phyloP scores from a whole-genome alignment of 805 yeast genomes.

The Saturnispora halmiae region DNA sequence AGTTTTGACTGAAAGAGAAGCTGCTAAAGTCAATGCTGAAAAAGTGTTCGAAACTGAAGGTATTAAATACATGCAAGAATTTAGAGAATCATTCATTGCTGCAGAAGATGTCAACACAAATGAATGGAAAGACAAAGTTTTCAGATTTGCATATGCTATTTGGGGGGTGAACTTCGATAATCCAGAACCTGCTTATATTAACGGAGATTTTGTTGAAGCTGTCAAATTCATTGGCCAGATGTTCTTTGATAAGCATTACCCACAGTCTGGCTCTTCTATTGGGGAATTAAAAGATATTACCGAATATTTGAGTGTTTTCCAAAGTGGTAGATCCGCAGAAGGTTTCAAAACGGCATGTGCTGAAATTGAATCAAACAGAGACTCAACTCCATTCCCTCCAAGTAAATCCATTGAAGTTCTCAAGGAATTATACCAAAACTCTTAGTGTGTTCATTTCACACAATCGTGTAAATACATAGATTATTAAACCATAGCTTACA shows the following conservation, averaged over 20 bases:
- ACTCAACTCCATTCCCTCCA: conserved; percentile 10
- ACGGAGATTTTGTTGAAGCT: conserved; percentile 55
- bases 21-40: conserved; percentile 54
- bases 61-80: conserved; percentile 43
- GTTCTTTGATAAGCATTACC: conserved; percentile 46
- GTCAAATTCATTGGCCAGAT: conserved; percentile 59
- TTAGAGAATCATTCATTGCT: conserved; percentile 47
- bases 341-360: conserved; percentile 29
- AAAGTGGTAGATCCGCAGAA: conserved; percentile 29
- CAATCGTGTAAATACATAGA: conserved; percentile 2
- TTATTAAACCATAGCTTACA: neutral
- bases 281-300: conserved; percentile 34
- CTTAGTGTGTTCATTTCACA: neutral
- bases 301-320: conserved; percentile 30
- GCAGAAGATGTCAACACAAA: conserved; percentile 45
- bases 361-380: conserved; percentile 30
- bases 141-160: conserved; percentile 70
- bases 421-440: conserved; percentile 5
- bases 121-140: conserved; percentile 58
- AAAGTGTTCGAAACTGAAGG: conserved; percentile 37
- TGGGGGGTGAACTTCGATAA: conserved; percentile 75
- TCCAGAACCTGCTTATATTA: conserved; percentile 49
- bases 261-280: conserved; percentile 28
- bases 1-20: conserved; percentile 79
- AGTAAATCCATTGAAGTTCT: conserved; percentile 8